Conservation (phyloP, 179 eudicot genomes). For the Heliamphora pulchella region DNA sequence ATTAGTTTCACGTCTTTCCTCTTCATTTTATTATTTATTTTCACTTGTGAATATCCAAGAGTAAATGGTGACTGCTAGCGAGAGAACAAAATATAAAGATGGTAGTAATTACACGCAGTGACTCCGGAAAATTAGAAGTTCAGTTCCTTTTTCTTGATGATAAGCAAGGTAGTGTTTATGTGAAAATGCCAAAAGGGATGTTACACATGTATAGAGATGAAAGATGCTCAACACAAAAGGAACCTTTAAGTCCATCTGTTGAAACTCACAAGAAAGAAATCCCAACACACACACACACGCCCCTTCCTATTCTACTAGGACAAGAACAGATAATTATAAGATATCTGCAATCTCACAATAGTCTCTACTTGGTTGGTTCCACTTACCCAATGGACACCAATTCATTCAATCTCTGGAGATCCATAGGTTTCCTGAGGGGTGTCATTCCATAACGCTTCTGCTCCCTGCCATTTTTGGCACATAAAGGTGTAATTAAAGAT, state of each 20-base stretch:
- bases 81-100: not conserved
- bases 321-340: not conserved
- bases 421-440: slow-evolving; percentile 66
- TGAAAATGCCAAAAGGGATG: not conserved
- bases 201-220: not conserved
- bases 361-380: not conserved
- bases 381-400: slow-evolving; percentile 64
- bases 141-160: not conserved
- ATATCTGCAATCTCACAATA: not conserved
- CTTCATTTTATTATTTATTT: not conserved
- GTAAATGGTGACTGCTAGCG: not conserved
- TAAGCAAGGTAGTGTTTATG: not conserved
- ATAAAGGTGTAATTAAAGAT: not conserved
- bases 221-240: not conserved
- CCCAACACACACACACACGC: not conserved
- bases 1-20: not conserved
- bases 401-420: slow-evolving; percentile 48
- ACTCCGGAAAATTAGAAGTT: not conserved
- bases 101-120: not conserved
- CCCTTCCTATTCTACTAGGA: not conserved
- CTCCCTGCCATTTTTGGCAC: slow-evolving; percentile 47
- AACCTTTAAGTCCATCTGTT: not conserved
- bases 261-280: not conserved
- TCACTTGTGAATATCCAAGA: not conserved
- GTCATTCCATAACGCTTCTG: slow-evolving; percentile 76